Evolutionary conservation across 371 early-diverging fungal species (phyloP).

Genomic region (Mycotypha africana): DNA sequence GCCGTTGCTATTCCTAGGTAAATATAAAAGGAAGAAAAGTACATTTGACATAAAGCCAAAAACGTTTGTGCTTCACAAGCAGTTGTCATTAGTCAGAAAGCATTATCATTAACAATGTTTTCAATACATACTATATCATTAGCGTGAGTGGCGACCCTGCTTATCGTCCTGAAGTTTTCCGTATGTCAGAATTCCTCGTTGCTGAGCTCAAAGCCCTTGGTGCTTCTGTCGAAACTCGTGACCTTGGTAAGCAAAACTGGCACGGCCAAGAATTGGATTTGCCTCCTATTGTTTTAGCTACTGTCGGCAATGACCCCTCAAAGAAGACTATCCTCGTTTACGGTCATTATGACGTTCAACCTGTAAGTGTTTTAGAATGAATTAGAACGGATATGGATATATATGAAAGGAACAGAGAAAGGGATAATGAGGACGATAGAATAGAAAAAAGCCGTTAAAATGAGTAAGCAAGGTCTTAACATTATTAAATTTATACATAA

Average conservation of each 20-base stretch:
- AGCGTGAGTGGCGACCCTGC: constrained; percentile 80
- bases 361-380: constrained; percentile 43
- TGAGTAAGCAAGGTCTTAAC: too few species aligned
- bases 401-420: too few species aligned
- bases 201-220: constrained; percentile 73
- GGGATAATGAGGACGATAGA: too few species aligned
- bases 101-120: background rate
- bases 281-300: constrained; percentile 91
- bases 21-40: background rate
- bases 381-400: background rate
- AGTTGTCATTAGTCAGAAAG: too few species aligned
- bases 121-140: background rate
- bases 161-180: constrained; percentile 80
- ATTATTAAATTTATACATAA: background rate
- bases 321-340: constrained; percentile 97
- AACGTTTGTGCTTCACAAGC: too few species aligned
- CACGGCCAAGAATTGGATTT: constrained; percentile 74
- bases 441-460: too few species aligned
- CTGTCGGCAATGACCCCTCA: constrained; percentile 80
- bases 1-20: constrained; percentile 91
- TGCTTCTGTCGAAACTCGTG: constrained; percentile 59
- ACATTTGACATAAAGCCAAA: background rate
- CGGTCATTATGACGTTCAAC: constrained; percentile 95
- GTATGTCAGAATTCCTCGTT: constrained; percentile 88
- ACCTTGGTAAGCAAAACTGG: constrained; percentile 82